Evolutionary conservation across 1,139 yeast genomes (phyloP).

Genomic region (Geotrichum aggregatum): DNA sequence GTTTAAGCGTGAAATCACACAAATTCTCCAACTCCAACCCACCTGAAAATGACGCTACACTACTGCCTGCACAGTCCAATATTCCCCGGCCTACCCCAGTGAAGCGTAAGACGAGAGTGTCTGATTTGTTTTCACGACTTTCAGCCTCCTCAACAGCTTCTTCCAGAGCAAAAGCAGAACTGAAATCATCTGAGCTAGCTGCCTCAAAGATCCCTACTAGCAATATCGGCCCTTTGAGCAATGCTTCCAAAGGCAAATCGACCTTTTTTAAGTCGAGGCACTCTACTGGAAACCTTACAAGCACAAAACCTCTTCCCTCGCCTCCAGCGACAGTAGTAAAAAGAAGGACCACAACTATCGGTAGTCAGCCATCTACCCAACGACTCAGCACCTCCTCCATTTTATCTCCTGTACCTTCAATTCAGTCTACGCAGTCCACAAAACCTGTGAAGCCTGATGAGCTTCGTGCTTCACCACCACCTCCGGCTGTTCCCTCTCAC

Average conservation of each 20-base stretch:
- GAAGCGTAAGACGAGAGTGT: slow-evolving; percentile 23
- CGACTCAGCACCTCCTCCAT: not conserved
- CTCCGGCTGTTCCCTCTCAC: slow-evolving; percentile 23
- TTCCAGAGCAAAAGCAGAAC: slow-evolving; percentile 29
- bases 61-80: not conserved
- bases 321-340: not conserved
- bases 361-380: not conserved
- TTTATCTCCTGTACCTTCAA: slow-evolving; percentile 15
- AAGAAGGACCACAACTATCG: not conserved
- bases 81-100: slow-evolving; percentile 12
- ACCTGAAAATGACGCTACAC: not conserved
- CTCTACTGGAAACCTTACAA: slow-evolving; percentile 6
- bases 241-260: not conserved
- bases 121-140: slow-evolving; percentile 32
- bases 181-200: not conserved
- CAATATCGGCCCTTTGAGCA: not conserved
- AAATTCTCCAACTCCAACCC: not conserved
- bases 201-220: not conserved
- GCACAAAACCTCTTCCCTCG: slow-evolving; percentile 4
- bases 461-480: slow-evolving; percentile 21
- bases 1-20: not conserved
- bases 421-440: slow-evolving; percentile 20
- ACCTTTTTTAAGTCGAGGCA: slow-evolving; percentile 2
- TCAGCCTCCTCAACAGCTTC: slow-evolving; percentile 32
- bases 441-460: slow-evolving; percentile 20